Evolutionary conservation across 2,329 filamentous ascomycete genomes (phyloP).

Genomic region (Aspergillus sp.): DNA sequence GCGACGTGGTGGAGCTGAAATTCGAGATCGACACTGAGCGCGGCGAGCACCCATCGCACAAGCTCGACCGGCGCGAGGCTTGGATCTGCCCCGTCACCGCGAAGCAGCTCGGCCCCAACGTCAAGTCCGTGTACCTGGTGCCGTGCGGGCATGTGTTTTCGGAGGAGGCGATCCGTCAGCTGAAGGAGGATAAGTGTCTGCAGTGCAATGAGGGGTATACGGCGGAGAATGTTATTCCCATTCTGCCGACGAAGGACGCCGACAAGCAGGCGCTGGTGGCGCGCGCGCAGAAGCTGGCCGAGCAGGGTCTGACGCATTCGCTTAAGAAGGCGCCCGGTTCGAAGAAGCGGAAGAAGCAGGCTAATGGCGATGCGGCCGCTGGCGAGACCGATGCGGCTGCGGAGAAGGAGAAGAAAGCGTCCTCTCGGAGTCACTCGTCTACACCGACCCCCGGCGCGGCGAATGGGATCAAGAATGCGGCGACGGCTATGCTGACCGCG

Average conservation of each 20-base stretch:
- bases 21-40: conserved; percentile 58
- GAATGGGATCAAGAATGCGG: conserved; percentile 78
- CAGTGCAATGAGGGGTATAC: conserved; percentile 73
- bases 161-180: conserved; percentile 78
- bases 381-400: not conserved
- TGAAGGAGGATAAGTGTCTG: conserved; percentile 62
- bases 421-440: conserved; percentile 27
- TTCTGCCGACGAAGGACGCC: conserved; percentile 67
- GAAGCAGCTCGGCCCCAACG: conserved; percentile 75
- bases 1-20: conserved; percentile 83
- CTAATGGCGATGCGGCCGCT: conserved; percentile 31
- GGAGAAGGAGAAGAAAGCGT: conserved; percentile 13
- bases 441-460: conserved; percentile 32
- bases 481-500: conserved; percentile 80
- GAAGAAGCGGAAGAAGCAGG: conserved; percentile 74
- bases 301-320: conserved; percentile 75
- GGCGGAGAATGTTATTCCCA: conserved; percentile 73
- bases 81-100: conserved; percentile 86
- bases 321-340: conserved; percentile 72
- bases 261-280: conserved; percentile 68
- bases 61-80: conserved; percentile 47
- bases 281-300: conserved; percentile 66
- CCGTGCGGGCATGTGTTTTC: conserved; percentile 95
- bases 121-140: conserved; percentile 82
- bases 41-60: conserved; percentile 41